phyloP scores from a whole-genome alignment of 2,329 filamentous ascomycete species.

The Cytospora chrysosperma region DNA sequence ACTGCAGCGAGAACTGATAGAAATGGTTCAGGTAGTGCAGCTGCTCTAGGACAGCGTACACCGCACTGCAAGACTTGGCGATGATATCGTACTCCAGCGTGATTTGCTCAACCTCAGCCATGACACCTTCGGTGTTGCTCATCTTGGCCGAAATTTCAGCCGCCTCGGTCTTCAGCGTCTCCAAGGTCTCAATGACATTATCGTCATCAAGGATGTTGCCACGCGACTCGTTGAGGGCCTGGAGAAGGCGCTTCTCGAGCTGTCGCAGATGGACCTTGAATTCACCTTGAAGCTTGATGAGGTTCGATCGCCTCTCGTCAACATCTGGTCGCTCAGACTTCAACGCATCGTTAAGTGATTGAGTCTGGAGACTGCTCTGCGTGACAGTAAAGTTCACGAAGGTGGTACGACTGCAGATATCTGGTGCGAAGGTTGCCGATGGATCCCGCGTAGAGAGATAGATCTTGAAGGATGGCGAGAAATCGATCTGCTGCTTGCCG shows the following conservation, averaged over 20 bases:
- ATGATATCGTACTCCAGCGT: slow-evolving; percentile 93
- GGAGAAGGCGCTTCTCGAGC: slow-evolving; percentile 88
- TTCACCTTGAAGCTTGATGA: slow-evolving; percentile 98
- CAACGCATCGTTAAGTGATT: slow-evolving; percentile 94
- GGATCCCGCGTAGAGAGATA: slow-evolving; percentile 95
- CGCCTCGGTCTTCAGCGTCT: slow-evolving; percentile 96
- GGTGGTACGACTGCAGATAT: slow-evolving; percentile 96
- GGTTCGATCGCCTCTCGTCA: slow-evolving; percentile 90
- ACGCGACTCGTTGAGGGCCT: slow-evolving; percentile 94
- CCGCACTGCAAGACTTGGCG: slow-evolving; percentile 91
- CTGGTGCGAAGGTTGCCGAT: slow-evolving; percentile 90
- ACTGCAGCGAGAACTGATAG: slow-evolving; percentile 98
- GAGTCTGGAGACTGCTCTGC: slow-evolving; percentile 96
- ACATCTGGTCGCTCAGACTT: slow-evolving; percentile 98
- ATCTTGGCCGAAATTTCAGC: slow-evolving; percentile 96
- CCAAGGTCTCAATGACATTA: slow-evolving; percentile 94
- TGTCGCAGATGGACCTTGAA: slow-evolving; percentile 98
- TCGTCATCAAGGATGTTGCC: slow-evolving; percentile 98
- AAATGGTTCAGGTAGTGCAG: slow-evolving; percentile 98
- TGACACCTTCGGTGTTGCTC: slow-evolving; percentile 93
- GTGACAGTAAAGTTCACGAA: slow-evolving; percentile 99
- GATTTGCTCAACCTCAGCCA: slow-evolving; percentile 96
- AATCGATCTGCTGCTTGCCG: slow-evolving; percentile 98
- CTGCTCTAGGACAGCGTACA: slow-evolving; percentile 95
- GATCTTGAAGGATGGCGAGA: slow-evolving; percentile 93